phyloP scores from a whole-genome alignment of 495 filamentous ascomycete genomes.

The Hypoxylon lienhwacheense region DNA sequence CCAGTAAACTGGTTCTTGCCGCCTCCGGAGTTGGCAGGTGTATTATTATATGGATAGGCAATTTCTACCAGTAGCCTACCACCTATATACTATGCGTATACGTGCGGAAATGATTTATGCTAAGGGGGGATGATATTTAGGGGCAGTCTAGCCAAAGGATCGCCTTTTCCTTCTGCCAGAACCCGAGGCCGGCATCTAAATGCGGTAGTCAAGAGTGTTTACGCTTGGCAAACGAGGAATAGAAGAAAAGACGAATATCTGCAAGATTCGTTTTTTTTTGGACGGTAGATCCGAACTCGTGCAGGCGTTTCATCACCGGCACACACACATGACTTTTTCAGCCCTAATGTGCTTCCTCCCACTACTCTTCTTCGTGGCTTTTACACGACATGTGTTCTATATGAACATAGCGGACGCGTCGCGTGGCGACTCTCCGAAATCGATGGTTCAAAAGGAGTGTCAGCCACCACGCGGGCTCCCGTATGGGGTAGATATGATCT shows the following conservation, averaged over 20 bases:
- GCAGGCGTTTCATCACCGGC: conserved; percentile 33
- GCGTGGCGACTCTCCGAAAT: conserved; percentile 7
- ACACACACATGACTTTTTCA: conserved; percentile 30
- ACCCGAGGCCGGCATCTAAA: conserved; percentile 14
- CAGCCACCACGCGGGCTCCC: conserved; percentile 16
- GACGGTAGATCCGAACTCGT: conserved; percentile 31
- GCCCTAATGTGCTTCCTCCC: conserved; percentile 24
- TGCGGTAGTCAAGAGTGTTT: conserved; percentile 1
- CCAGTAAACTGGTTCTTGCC: conserved; percentile 13
- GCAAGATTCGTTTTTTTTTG: conserved; percentile 27
- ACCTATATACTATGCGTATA: too few species aligned
- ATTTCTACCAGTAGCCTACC: too few species aligned
- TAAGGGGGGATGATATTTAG: too few species aligned
- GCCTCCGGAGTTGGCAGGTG: conserved; percentile 17
- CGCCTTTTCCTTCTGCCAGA: conserved; percentile 1
- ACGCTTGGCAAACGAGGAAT: background rate
- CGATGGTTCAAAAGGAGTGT: conserved; percentile 3
- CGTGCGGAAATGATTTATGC: conserved; percentile 1
- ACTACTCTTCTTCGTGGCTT: too few species aligned
- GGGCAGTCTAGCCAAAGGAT: too few species aligned
- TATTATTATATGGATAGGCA: too few species aligned
- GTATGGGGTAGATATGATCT: conserved; percentile 12
- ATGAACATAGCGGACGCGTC: conserved; percentile 5
- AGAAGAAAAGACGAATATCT: conserved; percentile 9
- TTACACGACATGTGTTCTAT: too few species aligned